These are phyloP conservation scores for Cerrena zonata DNA, from an alignment of 1,284 basidiomycete genomes.

Conservation along the genomic window DNA sequence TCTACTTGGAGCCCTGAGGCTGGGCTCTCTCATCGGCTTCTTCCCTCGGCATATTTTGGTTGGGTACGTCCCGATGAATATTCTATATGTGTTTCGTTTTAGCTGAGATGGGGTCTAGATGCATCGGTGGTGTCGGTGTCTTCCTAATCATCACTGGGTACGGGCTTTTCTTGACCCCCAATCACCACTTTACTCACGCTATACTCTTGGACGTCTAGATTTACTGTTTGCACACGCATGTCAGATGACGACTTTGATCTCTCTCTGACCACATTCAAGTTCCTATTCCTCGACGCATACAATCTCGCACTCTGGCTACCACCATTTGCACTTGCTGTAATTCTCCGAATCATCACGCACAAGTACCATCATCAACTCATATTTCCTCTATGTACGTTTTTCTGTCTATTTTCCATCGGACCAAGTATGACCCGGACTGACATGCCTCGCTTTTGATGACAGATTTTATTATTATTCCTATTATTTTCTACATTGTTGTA, in stretches of 20 bases:
- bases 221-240: slow-evolving; percentile 81
- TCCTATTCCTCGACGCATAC: slow-evolving; percentile 55
- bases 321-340: slow-evolving; percentile 72
- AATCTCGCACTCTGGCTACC: slow-evolving; percentile 71
- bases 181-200: background rate
- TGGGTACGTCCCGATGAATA: slow-evolving; percentile 43
- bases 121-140: slow-evolving; percentile 92
- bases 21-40: slow-evolving; percentile 88
- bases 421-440: background rate
- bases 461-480: slow-evolving; percentile 84
- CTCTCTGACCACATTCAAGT: slow-evolving; percentile 57
- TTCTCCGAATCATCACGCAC: slow-evolving; percentile 78
- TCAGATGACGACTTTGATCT: slow-evolving; percentile 78
- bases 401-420: background rate
- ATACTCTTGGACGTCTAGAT: slow-evolving; percentile 31
- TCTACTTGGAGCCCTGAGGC: slow-evolving; percentile 74
- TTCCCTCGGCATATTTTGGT: slow-evolving; percentile 95
- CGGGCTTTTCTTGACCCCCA: background rate
- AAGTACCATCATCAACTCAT: slow-evolving; percentile 84
- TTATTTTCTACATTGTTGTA: slow-evolving; percentile 80
- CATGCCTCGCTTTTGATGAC: slow-evolving; percentile 1
- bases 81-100: background rate
- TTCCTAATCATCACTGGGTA: slow-evolving; percentile 88
- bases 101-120: too few relatives aligned
- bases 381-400: slow-evolving; percentile 71